phyloP scores from a whole-genome alignment of 495 filamentous ascomycete species.

The Friedmanniomyces simplex region DNA sequence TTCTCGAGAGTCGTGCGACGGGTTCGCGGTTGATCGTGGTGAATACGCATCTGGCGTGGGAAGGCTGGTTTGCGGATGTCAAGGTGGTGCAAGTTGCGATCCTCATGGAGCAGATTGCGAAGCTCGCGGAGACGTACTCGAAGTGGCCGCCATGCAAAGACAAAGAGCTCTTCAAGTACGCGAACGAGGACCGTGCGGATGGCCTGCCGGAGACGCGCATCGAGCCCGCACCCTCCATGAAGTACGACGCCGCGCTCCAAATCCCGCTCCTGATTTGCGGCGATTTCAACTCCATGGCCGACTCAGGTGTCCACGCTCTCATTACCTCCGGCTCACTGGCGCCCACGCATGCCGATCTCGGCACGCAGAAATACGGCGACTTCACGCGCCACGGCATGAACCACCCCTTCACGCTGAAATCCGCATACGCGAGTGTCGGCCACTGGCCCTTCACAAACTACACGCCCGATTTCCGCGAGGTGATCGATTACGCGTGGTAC shows the following conservation, averaged over 20 bases:
- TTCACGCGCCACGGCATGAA: constrained; percentile 84
- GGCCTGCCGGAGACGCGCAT: constrained; percentile 37
- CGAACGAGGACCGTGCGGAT: constrained; percentile 46
- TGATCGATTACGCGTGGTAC: constrained; percentile 97
- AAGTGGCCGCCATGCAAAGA: constrained; percentile 66
- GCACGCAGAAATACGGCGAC: constrained; percentile 67
- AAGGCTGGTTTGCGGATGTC: constrained; percentile 79
- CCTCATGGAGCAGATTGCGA: constrained; percentile 78
- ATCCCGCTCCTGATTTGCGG: constrained; percentile 88
- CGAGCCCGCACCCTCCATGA: constrained; percentile 54
- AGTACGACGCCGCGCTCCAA: constrained; percentile 72
- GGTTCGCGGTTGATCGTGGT: constrained; percentile 82
- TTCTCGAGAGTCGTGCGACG: constrained; percentile 81
- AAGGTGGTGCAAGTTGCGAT: constrained; percentile 93
- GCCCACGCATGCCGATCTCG: constrained; percentile 66
- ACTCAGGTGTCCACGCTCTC: constrained; percentile 81
- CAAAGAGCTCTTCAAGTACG: constrained; percentile 56
- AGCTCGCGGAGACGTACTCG: constrained; percentile 70
- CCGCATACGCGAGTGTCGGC: constrained; percentile 67
- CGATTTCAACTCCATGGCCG: constrained; percentile 84
- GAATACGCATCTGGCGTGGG: constrained; percentile 92
- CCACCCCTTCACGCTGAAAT: constrained; percentile 89
- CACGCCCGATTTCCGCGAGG: constrained; percentile 76
- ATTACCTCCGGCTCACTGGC: constrained; percentile 62
- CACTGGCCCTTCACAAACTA: constrained; percentile 93